Conservation (phyloP, 768 basidiomycete genomes). For the Mrakia frigida region DNA sequence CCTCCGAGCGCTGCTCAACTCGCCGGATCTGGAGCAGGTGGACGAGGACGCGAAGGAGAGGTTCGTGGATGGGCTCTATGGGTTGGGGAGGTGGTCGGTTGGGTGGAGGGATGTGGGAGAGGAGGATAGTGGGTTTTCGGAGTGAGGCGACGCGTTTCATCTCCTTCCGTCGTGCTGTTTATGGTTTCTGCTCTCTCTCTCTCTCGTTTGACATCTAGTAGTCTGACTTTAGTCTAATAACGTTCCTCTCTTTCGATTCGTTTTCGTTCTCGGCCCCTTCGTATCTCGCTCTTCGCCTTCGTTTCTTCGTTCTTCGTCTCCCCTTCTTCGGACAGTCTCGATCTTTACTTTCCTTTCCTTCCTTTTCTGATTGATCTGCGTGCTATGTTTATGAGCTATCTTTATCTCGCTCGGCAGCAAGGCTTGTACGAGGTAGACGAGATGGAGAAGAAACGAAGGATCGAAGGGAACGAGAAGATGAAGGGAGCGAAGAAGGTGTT, state of each 20-base stretch:
- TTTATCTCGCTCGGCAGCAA: too few relatives aligned
- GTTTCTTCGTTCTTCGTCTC: too few relatives aligned
- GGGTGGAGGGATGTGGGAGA: not conserved
- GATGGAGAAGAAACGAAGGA: too few relatives aligned
- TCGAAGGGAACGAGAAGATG: too few relatives aligned
- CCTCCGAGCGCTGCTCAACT: constrained; percentile 6
- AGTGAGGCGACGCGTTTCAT: not conserved
- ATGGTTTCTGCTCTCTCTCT: not conserved
- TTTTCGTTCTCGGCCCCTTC: too few relatives aligned
- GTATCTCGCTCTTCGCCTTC: not conserved
- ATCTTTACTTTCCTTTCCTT: too few relatives aligned
- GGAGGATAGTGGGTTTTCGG: not conserved
- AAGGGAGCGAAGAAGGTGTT: not conserved
- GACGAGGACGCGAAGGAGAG: constrained; percentile 16
- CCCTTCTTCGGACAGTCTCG: too few relatives aligned
- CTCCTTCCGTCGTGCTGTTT: not conserved
- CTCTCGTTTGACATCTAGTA: not conserved
- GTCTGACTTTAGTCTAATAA: not conserved
- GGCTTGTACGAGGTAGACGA: too few relatives aligned
- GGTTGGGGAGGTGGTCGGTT: constrained; percentile 10
- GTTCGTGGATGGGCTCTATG: constrained; percentile 13
- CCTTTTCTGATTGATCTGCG: too few relatives aligned
- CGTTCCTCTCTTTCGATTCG: not conserved
- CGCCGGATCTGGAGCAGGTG: not conserved
- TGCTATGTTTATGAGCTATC: too few relatives aligned